A percentile compares a stretch with the other conserved stretches of the same genome.
Evolutionary conservation across 139 green algal genomes (phyloP).

Genomic region (Protoeuglena noctilucae): DNA sequence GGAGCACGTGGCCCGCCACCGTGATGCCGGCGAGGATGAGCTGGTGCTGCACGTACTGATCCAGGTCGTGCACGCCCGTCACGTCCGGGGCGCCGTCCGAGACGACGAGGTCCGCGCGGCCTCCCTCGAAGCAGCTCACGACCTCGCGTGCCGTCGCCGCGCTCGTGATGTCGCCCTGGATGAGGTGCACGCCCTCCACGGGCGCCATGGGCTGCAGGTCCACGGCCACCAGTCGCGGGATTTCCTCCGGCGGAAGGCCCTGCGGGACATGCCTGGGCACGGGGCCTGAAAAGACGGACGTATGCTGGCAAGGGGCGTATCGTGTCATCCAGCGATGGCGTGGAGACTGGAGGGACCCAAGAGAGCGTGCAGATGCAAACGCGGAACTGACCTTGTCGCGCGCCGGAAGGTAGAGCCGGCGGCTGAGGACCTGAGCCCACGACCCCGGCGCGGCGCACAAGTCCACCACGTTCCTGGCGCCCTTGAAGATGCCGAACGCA

Average conservation of each 20-base stretch:
- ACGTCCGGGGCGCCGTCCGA: conserved; percentile 95
- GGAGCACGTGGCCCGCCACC: conserved; percentile 70
- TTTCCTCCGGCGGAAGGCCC: conserved; percentile 12
- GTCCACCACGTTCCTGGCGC: conserved; percentile 83
- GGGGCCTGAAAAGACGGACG: no score
- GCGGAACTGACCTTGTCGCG: no score
- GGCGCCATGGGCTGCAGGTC: conserved; percentile 97
- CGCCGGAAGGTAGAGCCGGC: conserved; percentile 76
- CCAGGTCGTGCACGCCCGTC: conserved; percentile 96
- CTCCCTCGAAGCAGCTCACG: conserved; percentile 72
- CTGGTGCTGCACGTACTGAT: conserved; percentile 91
- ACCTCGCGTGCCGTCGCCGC: conserved; percentile 38
- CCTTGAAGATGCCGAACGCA: conserved; percentile 68
- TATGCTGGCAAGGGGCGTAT: no score
- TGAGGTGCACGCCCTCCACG: conserved; percentile 80
- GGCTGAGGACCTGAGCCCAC: conserved; percentile 78
- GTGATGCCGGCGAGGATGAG: conserved; percentile 78
- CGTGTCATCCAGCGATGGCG: no score
- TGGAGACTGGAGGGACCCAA: no score
- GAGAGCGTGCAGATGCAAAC: no score
- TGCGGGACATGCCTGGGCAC: neutral
- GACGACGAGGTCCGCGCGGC: conserved; percentile 81
- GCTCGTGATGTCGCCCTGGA: conserved; percentile 90
- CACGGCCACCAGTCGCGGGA: conserved; percentile 86
- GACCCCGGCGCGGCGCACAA: conserved; percentile 88